Conservation (phyloP, 2,329 filamentous ascomycete species). For the Apiospora pterosperma region DNA sequence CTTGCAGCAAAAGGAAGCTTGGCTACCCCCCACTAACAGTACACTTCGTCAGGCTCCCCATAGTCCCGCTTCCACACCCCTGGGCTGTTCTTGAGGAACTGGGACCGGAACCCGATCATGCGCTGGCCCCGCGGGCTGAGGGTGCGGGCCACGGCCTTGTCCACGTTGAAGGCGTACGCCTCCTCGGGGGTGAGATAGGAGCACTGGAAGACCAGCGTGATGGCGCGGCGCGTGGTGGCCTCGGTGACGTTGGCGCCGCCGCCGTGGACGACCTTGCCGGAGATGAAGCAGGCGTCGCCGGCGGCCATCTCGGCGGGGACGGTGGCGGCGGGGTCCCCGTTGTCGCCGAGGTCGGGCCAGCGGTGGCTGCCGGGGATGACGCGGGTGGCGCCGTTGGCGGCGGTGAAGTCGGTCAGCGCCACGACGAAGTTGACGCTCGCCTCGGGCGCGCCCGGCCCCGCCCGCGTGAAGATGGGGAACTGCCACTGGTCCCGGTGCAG, state of each 20-base stretch:
- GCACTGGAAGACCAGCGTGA: conserved; percentile 21
- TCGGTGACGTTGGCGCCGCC: conserved; percentile 26
- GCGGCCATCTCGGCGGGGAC: conserved; percentile 24
- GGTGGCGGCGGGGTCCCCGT: conserved; percentile 15
- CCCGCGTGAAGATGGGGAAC: conserved; percentile 22
- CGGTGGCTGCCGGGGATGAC: conserved; percentile 27
- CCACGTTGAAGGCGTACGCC: conserved; percentile 22
- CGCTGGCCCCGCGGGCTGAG: conserved; percentile 19
- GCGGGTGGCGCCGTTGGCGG: conserved; percentile 26
- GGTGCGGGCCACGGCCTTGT: conserved; percentile 15
- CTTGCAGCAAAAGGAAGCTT: not conserved
- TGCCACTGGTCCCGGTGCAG: conserved; percentile 26
- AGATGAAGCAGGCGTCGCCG: conserved; percentile 27
- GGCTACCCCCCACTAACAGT: conserved; percentile 1
- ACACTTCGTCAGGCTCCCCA: conserved; percentile 8
- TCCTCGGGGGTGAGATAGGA: conserved; percentile 25
- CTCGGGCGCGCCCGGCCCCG: conserved; percentile 21
- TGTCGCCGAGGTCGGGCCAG: conserved; percentile 20
- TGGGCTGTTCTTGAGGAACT: conserved; percentile 22
- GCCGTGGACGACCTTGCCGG: conserved; percentile 29
- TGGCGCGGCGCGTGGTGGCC: conserved; percentile 15
- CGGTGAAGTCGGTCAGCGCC: conserved; percentile 23
- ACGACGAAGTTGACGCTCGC: conserved; percentile 25
- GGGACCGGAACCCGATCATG: conserved; percentile 25
- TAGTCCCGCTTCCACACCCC: conserved; percentile 24